A percentile compares a stretch with the other conserved stretches of the same genome.
These are phyloP conservation scores for Cairneyella variabilis DNA, from an alignment of 495 filamentous ascomycete genomes.

Conservation along the genomic window DNA sequence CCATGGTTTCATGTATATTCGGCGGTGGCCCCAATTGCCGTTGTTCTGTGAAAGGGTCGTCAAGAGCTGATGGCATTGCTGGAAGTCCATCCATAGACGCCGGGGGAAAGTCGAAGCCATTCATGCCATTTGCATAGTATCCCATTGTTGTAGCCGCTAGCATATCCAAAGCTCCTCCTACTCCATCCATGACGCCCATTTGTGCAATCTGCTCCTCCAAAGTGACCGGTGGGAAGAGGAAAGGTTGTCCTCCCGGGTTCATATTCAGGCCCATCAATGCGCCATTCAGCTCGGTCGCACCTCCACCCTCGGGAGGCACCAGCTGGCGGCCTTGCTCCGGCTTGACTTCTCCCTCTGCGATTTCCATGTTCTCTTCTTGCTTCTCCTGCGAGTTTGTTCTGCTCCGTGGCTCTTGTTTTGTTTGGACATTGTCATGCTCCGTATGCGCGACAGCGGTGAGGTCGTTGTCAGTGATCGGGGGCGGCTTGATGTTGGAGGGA, in stretches of 20 bases:
- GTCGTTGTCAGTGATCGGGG: neutral
- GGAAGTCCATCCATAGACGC: conserved; percentile 4
- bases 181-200: neutral
- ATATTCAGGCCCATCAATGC: too few species aligned
- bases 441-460: conserved; percentile 11
- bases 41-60: neutral
- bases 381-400: conserved; percentile 2
- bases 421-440: neutral
- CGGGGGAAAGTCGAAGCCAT: neutral
- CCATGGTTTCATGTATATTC: conserved; percentile 7
- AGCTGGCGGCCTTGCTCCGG: neutral
- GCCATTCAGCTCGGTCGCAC: neutral
- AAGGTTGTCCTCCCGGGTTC: too few species aligned
- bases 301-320: too few species aligned
- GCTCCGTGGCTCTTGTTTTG: neutral
- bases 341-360: neutral
- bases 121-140: neutral
- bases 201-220: neutral
- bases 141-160: neutral
- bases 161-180: neutral
- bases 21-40: conserved; percentile 14
- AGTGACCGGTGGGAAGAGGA: neutral
- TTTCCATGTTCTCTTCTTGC: neutral
- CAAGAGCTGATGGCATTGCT: conserved; percentile 11
- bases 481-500: conserved; percentile 5